phyloP scores from a whole-genome alignment of 2,329 filamentous ascomycete species.

The Helotiales sp. region DNA sequence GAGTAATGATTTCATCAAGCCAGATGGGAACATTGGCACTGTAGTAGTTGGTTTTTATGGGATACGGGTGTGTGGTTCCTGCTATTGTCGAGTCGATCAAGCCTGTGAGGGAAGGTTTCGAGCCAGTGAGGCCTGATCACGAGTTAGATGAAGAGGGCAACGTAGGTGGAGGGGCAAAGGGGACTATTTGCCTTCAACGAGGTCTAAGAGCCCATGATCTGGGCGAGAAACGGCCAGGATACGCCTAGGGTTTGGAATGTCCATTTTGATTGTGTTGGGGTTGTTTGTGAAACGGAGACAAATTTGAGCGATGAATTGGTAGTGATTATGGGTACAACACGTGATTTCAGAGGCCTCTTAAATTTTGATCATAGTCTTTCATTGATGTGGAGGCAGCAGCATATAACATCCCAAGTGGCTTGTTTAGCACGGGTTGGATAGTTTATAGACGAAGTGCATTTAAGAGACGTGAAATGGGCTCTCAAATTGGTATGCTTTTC shows the following conservation, averaged over 20 bases:
- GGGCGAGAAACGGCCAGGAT: constrained; percentile 52
- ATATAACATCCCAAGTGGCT: too few relatives aligned
- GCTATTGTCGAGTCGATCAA: constrained; percentile 39
- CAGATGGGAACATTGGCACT: constrained; percentile 60
- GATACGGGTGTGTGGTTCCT: constrained; percentile 57
- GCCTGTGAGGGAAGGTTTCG: constrained; percentile 38
- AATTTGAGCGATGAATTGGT: not conserved
- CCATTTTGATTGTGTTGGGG: constrained; percentile 28
- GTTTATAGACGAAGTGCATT: not conserved
- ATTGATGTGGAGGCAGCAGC: too few relatives aligned
- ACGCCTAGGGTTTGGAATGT: constrained; percentile 52
- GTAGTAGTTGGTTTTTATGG: constrained; percentile 62
- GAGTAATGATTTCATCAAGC: constrained; percentile 58
- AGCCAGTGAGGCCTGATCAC: constrained; percentile 53
- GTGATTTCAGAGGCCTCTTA: not conserved
- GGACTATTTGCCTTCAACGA: constrained; percentile 52
- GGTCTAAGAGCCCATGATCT: constrained; percentile 46
- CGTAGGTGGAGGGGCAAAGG: not conserved
- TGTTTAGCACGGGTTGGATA: too few relatives aligned
- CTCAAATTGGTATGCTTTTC: constrained; percentile 5
- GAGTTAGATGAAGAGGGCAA: constrained; percentile 9
- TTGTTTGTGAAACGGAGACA: not conserved
- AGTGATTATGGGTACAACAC: not conserved
- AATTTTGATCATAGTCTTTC: not conserved
- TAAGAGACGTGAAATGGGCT: not conserved